These are phyloP conservation scores for Sporothrix protearum DNA, from an alignment of 2,329 filamentous ascomycete species.

Conservation along the genomic window DNA sequence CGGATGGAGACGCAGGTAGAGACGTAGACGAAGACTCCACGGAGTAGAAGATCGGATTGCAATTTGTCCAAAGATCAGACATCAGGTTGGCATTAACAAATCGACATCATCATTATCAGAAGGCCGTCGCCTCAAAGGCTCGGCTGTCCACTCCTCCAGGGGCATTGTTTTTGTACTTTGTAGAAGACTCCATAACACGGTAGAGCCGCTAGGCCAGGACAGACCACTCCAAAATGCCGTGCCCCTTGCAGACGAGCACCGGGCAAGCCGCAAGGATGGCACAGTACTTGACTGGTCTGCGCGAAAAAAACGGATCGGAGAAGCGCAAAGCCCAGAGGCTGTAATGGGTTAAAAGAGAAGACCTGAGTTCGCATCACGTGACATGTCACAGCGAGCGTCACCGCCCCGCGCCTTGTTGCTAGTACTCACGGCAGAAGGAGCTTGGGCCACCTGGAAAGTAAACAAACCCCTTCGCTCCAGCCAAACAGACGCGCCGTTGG, in stretches of 20 bases:
- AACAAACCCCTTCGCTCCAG: constrained; percentile 27
- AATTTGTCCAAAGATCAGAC: neutral
- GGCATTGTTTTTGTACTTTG: neutral
- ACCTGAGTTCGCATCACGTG: no score
- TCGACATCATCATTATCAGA: constrained; percentile 2
- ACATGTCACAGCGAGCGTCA: neutral
- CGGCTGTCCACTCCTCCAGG: neutral
- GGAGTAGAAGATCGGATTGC: neutral
- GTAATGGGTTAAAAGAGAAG: no score
- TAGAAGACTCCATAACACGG: neutral
- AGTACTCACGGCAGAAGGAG: constrained; percentile 21
- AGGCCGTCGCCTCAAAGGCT: neutral
- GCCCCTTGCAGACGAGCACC: constrained; percentile 9
- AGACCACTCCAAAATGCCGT: constrained; percentile 6
- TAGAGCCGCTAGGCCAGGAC: neutral
- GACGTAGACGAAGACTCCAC: neutral
- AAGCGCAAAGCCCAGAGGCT: neutral
- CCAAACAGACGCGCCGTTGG: constrained; percentile 20
- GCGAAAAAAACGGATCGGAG: neutral
- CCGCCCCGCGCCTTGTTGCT: constrained; percentile 13
- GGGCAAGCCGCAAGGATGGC: neutral
- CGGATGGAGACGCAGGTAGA: neutral
- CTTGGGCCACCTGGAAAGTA: constrained; percentile 30
- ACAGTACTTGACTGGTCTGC: neutral
- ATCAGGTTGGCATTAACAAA: neutral